A percentile compares a stretch with the other conserved stretches of the same genome.
These are phyloP conservation scores for Glaciozyma martinii DNA, from an alignment of 768 basidiomycete genomes.

Conservation along the genomic window DNA sequence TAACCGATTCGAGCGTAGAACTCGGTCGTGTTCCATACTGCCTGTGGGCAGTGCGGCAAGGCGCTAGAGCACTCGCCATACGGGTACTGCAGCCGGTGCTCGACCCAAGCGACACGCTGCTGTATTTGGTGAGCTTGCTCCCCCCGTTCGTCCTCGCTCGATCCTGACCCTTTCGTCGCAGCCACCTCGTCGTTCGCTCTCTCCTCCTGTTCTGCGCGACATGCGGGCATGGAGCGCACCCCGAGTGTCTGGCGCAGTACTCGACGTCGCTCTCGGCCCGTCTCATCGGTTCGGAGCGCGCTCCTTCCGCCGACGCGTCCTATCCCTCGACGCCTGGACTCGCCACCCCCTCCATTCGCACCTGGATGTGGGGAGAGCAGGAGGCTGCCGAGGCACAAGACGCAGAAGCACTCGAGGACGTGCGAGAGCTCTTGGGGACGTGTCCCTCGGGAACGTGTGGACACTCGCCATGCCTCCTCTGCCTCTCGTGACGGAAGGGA, in stretches of 20 bases:
- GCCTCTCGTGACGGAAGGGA: not conserved
- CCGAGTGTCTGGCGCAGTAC: conserved; percentile 13
- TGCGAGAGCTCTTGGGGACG: not conserved
- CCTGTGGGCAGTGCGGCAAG: conserved; percentile 26
- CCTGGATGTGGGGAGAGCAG: conserved; percentile 21
- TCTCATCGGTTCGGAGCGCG: not conserved
- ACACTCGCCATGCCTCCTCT: not conserved
- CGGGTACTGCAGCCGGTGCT: conserved; percentile 17
- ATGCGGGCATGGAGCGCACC: conserved; percentile 20
- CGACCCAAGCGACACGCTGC: conserved; percentile 5
- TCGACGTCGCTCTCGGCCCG: conserved; percentile 1
- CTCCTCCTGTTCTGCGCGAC: conserved; percentile 22
- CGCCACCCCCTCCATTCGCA: conserved; percentile 5
- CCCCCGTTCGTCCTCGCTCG: no score
- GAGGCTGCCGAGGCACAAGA: not conserved
- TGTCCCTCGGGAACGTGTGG: conserved; percentile 1
- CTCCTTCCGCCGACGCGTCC: conserved; percentile 9
- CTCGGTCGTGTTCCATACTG: conserved; percentile 25
- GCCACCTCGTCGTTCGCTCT: conserved; percentile 16
- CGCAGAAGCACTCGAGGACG: not conserved
- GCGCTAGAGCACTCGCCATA: conserved; percentile 15
- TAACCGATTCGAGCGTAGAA: conserved; percentile 11
- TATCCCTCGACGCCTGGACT: conserved; percentile 27
- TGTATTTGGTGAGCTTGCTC: conserved; percentile 17
- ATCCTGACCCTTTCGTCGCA: not conserved